A percentile compares a stretch with the other conserved stretches of the same genome.
Conservation (phyloP, 495 filamentous ascomycete genomes). For the Pyronema domesticum region DNA sequence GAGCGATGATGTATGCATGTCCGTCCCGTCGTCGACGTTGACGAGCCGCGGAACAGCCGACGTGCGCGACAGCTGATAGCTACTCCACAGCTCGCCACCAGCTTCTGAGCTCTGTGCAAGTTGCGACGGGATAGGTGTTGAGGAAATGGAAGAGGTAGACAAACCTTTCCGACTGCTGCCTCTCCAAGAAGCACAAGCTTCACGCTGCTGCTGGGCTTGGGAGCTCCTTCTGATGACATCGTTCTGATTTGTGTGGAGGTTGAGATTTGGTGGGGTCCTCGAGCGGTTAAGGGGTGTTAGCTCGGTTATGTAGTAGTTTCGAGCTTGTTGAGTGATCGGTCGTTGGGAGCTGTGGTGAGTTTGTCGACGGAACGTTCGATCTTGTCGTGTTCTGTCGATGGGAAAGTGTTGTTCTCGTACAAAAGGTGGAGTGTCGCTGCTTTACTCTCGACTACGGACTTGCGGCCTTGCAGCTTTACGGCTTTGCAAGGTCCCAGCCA, state of each 20-base stretch:
- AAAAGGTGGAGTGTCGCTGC: too few species aligned
- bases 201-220: slow-evolving; percentile 96
- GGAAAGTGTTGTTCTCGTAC: too few species aligned
- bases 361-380: too few species aligned
- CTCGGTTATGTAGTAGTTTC: too few species aligned
- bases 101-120: slow-evolving; percentile 1
- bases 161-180: slow-evolving; percentile 94
- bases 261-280: neutral
- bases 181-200: slow-evolving; percentile 96
- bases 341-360: too few species aligned
- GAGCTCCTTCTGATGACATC: slow-evolving; percentile 33
- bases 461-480: too few species aligned
- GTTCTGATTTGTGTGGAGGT: neutral
- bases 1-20: neutral
- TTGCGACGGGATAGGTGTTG: neutral
- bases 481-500: too few species aligned
- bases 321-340: too few species aligned
- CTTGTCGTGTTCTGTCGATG: too few species aligned
- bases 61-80: neutral
- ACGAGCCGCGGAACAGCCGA: neutral
- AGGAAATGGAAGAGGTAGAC: neutral
- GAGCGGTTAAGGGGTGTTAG: too few species aligned
- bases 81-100: neutral
- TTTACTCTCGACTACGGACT: too few species aligned
- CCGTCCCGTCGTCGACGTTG: neutral